phyloP scores from a whole-genome alignment of 108 stramenopile species.

The Phaeodactylum tricornutum region DNA sequence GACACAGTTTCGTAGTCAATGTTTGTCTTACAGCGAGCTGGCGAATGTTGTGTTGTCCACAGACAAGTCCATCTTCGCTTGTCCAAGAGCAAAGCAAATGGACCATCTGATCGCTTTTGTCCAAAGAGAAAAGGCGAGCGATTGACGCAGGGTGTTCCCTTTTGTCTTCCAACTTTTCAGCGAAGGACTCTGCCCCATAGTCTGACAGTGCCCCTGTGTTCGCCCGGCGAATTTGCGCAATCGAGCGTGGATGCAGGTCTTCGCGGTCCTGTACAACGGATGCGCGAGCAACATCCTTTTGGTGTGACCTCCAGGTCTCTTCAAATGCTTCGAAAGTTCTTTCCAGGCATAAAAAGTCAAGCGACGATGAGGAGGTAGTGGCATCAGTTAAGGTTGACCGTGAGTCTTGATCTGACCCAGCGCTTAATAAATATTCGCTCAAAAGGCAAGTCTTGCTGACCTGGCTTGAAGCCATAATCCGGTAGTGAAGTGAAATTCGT shows the following conservation, averaged over 20 bases:
- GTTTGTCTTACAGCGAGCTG: conserved; percentile 40
- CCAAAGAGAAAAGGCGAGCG: conserved; percentile 37
- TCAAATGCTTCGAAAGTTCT: conserved; percentile 48
- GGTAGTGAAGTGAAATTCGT: conserved; percentile 54
- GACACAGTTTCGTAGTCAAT: conserved; percentile 39
- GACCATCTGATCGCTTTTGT: conserved; percentile 25
- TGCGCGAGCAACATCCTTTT: conserved; percentile 16
- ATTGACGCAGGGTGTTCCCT: conserved; percentile 63
- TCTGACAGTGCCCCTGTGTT: conserved; percentile 8
- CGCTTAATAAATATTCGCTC: conserved; percentile 32
- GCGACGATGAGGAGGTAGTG: conserved; percentile 2
- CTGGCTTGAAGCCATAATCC: conserved; percentile 26
- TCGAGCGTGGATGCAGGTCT: conserved; percentile 56
- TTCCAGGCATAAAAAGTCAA: conserved; percentile 65
- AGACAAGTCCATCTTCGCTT: conserved; percentile 6
- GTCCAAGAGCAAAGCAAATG: conserved; percentile 68
- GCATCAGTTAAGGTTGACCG: conserved; percentile 1
- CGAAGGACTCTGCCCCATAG: not conserved
- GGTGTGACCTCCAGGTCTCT: conserved; percentile 22
- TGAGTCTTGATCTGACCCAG: not conserved
- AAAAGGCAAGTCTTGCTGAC: conserved; percentile 21
- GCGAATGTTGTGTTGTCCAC: conserved; percentile 58
- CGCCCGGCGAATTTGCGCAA: conserved; percentile 72
- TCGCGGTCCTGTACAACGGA: conserved; percentile 36
- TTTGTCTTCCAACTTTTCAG: not conserved